Conservation (phyloP, 768 basidiomycete genomes). For the Boletus barrowsii region DNA sequence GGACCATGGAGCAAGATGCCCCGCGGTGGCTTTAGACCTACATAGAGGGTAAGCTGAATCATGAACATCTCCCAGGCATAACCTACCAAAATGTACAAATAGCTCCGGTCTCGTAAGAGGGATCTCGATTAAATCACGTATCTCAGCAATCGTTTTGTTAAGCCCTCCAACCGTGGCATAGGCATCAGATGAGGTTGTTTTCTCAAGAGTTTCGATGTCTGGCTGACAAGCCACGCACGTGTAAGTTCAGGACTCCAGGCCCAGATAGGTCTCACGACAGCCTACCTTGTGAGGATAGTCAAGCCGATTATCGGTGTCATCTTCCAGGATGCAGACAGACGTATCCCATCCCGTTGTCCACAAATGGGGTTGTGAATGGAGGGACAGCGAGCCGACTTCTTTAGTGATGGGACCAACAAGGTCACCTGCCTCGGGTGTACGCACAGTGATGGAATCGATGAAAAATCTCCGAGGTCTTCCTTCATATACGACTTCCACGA, state of each 20-base stretch:
- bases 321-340: slow-evolving; percentile 42
- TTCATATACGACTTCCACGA: slow-evolving; percentile 64
- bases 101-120: slow-evolving; percentile 81
- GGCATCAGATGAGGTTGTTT: slow-evolving; percentile 46
- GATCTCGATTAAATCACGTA: slow-evolving; percentile 82
- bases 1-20: slow-evolving; percentile 94
- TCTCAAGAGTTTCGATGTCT: slow-evolving; percentile 47
- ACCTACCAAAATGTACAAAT: slow-evolving; percentile 69
- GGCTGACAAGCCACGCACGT: slow-evolving; percentile 31
- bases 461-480: slow-evolving; percentile 54
- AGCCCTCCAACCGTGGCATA: slow-evolving; percentile 88
- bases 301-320: slow-evolving; percentile 23
- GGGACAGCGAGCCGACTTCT: slow-evolving; percentile 43
- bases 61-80: neutral
- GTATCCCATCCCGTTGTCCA: slow-evolving; percentile 75
- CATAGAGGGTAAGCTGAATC: slow-evolving; percentile 15
- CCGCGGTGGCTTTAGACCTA: slow-evolving; percentile 91
- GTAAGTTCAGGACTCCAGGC: slow-evolving; percentile 10
- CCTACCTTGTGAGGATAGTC: slow-evolving; percentile 34
- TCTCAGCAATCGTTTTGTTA: slow-evolving; percentile 79
- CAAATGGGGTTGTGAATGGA: slow-evolving; percentile 40
- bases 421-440: slow-evolving; percentile 17
- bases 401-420: slow-evolving; percentile 35
- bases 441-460: slow-evolving; percentile 45
- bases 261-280: slow-evolving; percentile 8